phyloP scores from a whole-genome alignment of 2,329 filamentous ascomycete species.

The Venturia aucupariae region DNA sequence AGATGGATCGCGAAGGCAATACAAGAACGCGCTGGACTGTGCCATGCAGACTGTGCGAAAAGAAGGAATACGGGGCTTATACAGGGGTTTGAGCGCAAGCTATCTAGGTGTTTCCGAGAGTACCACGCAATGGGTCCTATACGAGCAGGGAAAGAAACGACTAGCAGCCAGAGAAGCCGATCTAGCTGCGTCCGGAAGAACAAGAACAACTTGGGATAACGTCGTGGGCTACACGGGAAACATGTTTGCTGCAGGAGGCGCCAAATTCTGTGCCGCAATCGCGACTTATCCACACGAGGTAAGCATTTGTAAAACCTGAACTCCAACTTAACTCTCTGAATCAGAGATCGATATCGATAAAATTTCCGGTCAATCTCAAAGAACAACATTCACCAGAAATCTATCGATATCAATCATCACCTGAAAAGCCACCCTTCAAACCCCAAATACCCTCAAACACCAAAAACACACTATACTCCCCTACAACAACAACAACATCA shows the following conservation, averaged over 20 bases:
- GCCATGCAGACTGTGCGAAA: constrained; percentile 69
- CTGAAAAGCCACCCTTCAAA: too few relatives aligned
- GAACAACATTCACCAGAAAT: too few relatives aligned
- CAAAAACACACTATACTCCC: too few relatives aligned
- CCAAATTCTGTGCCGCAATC: constrained; percentile 77
- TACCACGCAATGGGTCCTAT: constrained; percentile 87
- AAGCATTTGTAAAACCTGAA: too few relatives aligned
- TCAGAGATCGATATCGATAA: too few relatives aligned
- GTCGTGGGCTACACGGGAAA: constrained; percentile 72
- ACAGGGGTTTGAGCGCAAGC: constrained; percentile 82
- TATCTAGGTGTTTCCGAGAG: constrained; percentile 87
- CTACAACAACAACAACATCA: too few relatives aligned
- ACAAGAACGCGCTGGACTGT: constrained; percentile 84
- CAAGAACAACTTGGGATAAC: constrained; percentile 62
- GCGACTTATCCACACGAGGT: constrained; percentile 91
- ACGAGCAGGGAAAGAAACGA: constrained; percentile 81
- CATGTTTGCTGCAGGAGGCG: constrained; percentile 66
- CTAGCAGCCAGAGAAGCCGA: constrained; percentile 55
- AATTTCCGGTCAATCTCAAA: too few relatives aligned
- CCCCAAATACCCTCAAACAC: too few relatives aligned
- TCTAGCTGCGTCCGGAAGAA: constrained; percentile 46
- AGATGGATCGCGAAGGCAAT: constrained; percentile 51
- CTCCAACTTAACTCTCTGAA: too few relatives aligned
- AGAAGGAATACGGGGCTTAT: constrained; percentile 74
- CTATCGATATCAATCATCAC: too few relatives aligned